A percentile compares a stretch with the other conserved stretches of the same genome.
phyloP scores from a whole-genome alignment of 192 early-diverging fungal genomes.

The Coemansia sp. region DNA sequence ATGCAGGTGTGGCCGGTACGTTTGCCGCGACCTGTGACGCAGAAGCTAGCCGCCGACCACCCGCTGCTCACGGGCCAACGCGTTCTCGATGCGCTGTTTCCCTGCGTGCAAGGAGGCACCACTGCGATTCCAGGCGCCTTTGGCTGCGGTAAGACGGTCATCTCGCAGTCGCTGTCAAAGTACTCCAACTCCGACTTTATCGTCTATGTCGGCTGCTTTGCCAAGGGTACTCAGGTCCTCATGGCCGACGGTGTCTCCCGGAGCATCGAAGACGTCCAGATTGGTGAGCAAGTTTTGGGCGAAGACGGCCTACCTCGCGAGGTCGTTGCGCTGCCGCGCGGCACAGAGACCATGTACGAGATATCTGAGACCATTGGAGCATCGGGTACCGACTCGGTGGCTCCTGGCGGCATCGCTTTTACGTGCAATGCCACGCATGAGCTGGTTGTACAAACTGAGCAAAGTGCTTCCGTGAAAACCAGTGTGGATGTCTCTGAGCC shows the following conservation, averaged over 20 bases:
- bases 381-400: background rate
- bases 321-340: constrained; percentile 50
- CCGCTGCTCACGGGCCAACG: constrained; percentile 98
- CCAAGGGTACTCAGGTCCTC: constrained; percentile 64
- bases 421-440: constrained; percentile 47
- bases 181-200: constrained; percentile 99
- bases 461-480: constrained; percentile 15
- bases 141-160: constrained; percentile 99
- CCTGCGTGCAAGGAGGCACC: constrained; percentile 99
- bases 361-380: constrained; percentile 16
- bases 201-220: constrained; percentile 92
- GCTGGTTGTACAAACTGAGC: constrained; percentile 43
- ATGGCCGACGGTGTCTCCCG: constrained; percentile 57
- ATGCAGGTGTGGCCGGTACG: constrained; percentile 98
- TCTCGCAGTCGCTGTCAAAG: constrained; percentile 99
- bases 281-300: constrained; percentile 49
- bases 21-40: constrained; percentile 90
- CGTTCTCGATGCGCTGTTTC: constrained; percentile 98
- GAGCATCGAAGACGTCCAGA: constrained; percentile 34
- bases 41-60: constrained; percentile 94
- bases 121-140: constrained; percentile 99
- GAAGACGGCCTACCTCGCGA: constrained; percentile 47
- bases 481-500: constrained; percentile 1
- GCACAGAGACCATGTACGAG: constrained; percentile 49
- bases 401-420: constrained; percentile 17